phyloP scores from a whole-genome alignment of 192 early-diverging fungal genomes.

The Ambispora gerdemannii region DNA sequence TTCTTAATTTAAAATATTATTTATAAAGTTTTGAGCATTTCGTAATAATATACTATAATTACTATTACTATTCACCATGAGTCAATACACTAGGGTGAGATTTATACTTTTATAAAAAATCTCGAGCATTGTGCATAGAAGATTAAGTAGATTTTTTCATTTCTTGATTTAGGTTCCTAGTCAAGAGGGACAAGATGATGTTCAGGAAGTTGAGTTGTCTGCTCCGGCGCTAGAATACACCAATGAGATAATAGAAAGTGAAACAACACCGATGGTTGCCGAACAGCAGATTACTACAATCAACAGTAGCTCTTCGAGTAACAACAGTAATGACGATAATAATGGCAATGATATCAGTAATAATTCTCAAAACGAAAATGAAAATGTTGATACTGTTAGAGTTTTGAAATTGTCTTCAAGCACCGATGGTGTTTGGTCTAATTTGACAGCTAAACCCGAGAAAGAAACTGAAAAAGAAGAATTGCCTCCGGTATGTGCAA shows the following conservation, averaged over 20 bases:
- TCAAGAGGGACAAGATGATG: constrained; percentile 9
- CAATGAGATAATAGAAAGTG: constrained; percentile 18
- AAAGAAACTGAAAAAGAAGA: constrained; percentile 47
- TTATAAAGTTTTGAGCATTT: no score
- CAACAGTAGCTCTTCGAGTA: neutral
- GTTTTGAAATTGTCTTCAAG: constrained; percentile 35
- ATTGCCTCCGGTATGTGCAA: constrained; percentile 54
- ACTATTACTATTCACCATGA: constrained; percentile 13
- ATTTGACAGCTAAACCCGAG: constrained; percentile 57
- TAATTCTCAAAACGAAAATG: no score
- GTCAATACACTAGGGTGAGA: constrained; percentile 24
- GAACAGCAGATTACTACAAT: neutral
- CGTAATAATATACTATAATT: no score
- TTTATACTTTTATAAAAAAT: no score
- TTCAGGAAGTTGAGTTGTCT: constrained; percentile 21
- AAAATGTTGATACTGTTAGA: no score
- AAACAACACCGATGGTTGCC: constrained; percentile 21
- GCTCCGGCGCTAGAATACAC: constrained; percentile 4
- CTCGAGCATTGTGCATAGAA: no score
- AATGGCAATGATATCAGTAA: neutral
- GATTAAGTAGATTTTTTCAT: no score
- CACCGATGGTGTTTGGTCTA: constrained; percentile 57
- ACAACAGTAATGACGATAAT: neutral
- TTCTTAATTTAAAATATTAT: no score
- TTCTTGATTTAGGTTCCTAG: constrained; percentile 15